phyloP scores from a whole-genome alignment of 164 flowering plant species.

The Macadamia integrifolia region DNA sequence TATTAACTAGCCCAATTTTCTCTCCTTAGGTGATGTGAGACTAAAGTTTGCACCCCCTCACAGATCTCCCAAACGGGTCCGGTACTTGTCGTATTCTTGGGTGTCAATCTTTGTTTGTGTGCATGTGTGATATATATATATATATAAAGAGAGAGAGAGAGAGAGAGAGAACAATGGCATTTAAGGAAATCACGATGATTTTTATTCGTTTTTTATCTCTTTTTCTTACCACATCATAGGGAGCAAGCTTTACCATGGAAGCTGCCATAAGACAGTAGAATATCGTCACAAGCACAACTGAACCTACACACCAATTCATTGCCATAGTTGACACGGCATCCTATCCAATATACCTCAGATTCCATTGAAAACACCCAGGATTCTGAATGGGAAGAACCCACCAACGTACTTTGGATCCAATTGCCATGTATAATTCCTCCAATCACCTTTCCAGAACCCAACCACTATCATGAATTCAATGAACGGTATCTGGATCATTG shows the following conservation, averaged over 20 bases:
- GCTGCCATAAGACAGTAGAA: conserved; percentile 86
- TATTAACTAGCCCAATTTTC: too few species aligned
- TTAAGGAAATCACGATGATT: too few species aligned
- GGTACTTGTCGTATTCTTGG: too few species aligned
- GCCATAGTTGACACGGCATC: conserved; percentile 96
- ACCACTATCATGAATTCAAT: conserved; percentile 60
- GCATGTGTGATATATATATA: too few species aligned
- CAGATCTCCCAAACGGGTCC: too few species aligned
- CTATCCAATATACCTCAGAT: conserved; percentile 77
- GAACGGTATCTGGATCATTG: conserved; percentile 69
- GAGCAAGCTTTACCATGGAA: conserved; percentile 69
- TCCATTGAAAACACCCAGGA: conserved; percentile 59
- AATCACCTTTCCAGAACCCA: conserved; percentile 61
- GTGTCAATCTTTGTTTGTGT: too few species aligned
- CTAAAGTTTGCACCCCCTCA: too few species aligned
- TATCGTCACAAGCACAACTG: conserved; percentile 59
- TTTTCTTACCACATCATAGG: conserved; percentile 60
- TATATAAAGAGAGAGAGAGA: too few species aligned
- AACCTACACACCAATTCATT: conserved; percentile 71
- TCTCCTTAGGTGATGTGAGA: too few species aligned
- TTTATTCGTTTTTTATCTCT: neutral
- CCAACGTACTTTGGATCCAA: conserved; percentile 3
- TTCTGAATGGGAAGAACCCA: conserved; percentile 61
- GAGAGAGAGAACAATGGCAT: too few species aligned
- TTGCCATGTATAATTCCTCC: conserved; percentile 38